A percentile compares a stretch with the other conserved stretches of the same genome.
These are phyloP conservation scores for Neospermospora avenae DNA, from an alignment of 2,329 filamentous ascomycete species.

Conservation along the genomic window DNA sequence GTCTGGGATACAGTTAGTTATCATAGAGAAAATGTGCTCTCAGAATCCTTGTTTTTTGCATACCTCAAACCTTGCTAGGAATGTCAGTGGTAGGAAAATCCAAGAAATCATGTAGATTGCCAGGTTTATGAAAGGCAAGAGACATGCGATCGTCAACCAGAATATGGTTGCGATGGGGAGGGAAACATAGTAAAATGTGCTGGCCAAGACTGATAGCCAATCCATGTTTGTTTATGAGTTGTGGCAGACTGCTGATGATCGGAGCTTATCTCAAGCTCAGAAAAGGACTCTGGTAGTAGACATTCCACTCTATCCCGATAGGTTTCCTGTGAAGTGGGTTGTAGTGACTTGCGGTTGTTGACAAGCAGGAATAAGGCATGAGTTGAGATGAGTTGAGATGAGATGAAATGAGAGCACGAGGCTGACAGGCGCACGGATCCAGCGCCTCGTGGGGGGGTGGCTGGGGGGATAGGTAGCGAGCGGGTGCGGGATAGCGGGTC, in stretches of 20 bases:
- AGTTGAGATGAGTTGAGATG: not conserved
- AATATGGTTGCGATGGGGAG: slow-evolving; percentile 26
- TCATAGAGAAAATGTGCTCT: not conserved
- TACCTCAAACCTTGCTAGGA: slow-evolving; percentile 34
- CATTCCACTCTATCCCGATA: no score
- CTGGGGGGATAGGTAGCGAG: not conserved
- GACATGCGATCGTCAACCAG: slow-evolving; percentile 17
- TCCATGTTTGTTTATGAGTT: slow-evolving; percentile 23
- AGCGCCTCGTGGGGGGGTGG: not conserved
- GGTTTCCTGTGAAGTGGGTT: no score
- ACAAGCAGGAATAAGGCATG: no score
- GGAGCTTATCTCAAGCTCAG: no score
- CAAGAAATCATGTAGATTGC: slow-evolving; percentile 21
- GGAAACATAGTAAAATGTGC: slow-evolving; percentile 24
- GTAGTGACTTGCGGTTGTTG: no score
- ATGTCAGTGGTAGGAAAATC: slow-evolving; percentile 27
- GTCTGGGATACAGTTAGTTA: slow-evolving; percentile 34
- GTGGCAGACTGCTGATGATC: no score
- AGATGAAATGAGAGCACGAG: not conserved
- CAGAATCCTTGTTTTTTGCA: not conserved
- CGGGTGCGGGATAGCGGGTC: not conserved
- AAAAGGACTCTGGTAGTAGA: no score
- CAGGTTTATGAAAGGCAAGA: slow-evolving; percentile 31
- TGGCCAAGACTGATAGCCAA: slow-evolving; percentile 22
- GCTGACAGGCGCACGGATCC: not conserved